Base-by-base conservation (phyloP, 441 rosid genomes). In the Adansonia grandidieri region DNA sequence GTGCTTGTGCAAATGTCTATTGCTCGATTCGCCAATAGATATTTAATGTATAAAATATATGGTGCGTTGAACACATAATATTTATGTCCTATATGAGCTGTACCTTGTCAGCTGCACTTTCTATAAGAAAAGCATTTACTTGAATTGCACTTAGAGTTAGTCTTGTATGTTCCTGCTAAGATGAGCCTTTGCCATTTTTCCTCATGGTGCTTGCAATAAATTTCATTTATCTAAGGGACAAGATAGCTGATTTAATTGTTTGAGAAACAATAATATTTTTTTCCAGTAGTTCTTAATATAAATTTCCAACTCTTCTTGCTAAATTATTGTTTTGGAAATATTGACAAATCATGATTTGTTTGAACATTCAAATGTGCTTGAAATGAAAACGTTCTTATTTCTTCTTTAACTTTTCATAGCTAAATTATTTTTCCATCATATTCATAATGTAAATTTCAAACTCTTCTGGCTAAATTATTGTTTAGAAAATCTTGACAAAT, bases 361-460 rank as follows among this genome's bases (percentile, higher is more conserved):
- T 63, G 68, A 63, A 63, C 51, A 47, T 19, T 19, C 37, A 56
- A n/a, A 56, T n/a, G 17, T 6, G 9, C 22, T 64, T 64, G 47
- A 64, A 32, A 32, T 32, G 47, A 32, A 20, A 14, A 61, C 0
- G 15, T 61, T 61, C 40, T 48, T 70, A 50, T 70, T 32, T 22
- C 22, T 70, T 51, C 44, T 54, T 53, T 53, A 53, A 47, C 4
- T 51, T 53, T 71, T 53, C 7, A 0, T 2, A 9, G 42, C 73
- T 69, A 32, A 32, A 17, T 42, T 64, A 15, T 37, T 37, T 72
- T 50, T 54, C 51, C 17, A 2, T 0, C 32, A 17, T 64, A 37
- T 64, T 10, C 61, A 56, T 37, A 14, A 40, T 71, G 28, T 71
- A 28, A 71, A 51, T 37, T 65, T 66, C 51, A 66, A 53, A 71